A percentile compares a stretch with the other conserved stretches of the same genome.
Evolutionary conservation across 2,329 filamentous ascomycete genomes (phyloP).

Genomic region (Alternaria ventricosa): DNA sequence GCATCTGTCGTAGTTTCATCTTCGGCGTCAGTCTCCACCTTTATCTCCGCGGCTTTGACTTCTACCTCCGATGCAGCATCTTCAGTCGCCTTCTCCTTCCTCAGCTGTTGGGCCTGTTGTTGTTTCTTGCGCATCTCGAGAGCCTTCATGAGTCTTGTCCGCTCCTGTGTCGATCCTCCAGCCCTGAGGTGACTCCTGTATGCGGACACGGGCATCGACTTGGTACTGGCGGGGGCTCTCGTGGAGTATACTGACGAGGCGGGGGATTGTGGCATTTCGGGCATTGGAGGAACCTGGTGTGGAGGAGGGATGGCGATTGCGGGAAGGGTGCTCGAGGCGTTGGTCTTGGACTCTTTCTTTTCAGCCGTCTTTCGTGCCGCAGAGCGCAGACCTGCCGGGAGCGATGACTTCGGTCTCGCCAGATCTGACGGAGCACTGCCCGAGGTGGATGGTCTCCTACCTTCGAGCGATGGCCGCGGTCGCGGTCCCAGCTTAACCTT

Average conservation of each 20-base stretch:
- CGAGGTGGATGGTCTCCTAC: constrained; percentile 66
- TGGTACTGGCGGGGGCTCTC: constrained; percentile 49
- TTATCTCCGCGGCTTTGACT: constrained; percentile 5
- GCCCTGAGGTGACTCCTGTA: constrained; percentile 47
- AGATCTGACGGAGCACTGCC: constrained; percentile 51
- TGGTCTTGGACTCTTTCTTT: constrained; percentile 46
- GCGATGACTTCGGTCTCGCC: constrained; percentile 75
- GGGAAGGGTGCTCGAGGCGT: constrained; percentile 38
- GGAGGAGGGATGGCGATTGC: constrained; percentile 42
- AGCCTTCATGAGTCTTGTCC: constrained; percentile 90
- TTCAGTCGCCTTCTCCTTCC: constrained; percentile 29
- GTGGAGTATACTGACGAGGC: constrained; percentile 49
- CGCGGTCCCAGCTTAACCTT: constrained; percentile 91
- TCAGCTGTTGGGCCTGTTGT: constrained; percentile 51
- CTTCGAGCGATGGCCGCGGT: constrained; percentile 78
- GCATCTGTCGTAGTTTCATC: background rate
- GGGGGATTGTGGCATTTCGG: constrained; percentile 44
- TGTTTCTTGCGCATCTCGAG: constrained; percentile 88
- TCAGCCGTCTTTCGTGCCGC: constrained; percentile 39
- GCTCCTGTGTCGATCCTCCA: constrained; percentile 80
- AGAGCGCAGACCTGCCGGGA: constrained; percentile 79
- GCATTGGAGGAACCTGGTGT: constrained; percentile 43
- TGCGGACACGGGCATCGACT: constrained; percentile 53
- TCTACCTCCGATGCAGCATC: constrained; percentile 7
- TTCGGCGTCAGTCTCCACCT: background rate